Evolutionary conservation across 1,139 yeast genomes (phyloP), one percentile per base, ranked within the genome.

Genomic region (Barnettozyma hawaiiensis): DNA sequence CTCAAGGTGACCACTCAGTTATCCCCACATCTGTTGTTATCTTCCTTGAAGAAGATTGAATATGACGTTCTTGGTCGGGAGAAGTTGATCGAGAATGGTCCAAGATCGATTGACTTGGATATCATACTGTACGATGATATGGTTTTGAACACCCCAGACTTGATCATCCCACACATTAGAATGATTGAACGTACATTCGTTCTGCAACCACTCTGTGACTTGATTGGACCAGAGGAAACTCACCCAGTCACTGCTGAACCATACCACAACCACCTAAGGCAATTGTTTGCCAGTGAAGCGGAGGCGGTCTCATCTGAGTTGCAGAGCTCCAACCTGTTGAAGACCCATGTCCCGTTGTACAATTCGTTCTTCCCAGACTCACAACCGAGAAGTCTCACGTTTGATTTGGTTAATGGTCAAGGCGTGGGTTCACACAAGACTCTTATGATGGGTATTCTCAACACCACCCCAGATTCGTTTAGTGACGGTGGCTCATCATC

Each of bases 101-200:
- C 98, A 7, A 70, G 99, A 46, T 67, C 84, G 9, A 85, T 92
- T 44, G 99, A 92, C 58, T 71, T 92, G 46, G 99, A 92, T 62
- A 86, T 92, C 19, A 55, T 92, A 12, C 65, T 92, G 20, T 89
- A 78, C 54, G 56, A 55, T 24, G 54, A 55, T 11, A 22, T 61
- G 9, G 47, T 68, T 2, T 43, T 70, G 47, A 83, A 82, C 57
- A 68, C 76, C 2, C 67, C 73, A 1, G 72, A 76, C 39, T 71
- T 92, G 53, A 75, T 74, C 23, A 71, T 92, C 16, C 99, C 98
- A 1, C 99, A 92, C 62, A 77, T 81, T 35, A 73, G 86, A 42
- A 84, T 92, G 89, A 70, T 87, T 42, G 96, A 89, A 51, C 73
- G 99, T 47, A 76, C 90, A 1, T 92, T 92, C 70, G 99, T 94